Conservation (phyloP, 2,329 filamentous ascomycete genomes). For the Capronia epimyces region DNA sequence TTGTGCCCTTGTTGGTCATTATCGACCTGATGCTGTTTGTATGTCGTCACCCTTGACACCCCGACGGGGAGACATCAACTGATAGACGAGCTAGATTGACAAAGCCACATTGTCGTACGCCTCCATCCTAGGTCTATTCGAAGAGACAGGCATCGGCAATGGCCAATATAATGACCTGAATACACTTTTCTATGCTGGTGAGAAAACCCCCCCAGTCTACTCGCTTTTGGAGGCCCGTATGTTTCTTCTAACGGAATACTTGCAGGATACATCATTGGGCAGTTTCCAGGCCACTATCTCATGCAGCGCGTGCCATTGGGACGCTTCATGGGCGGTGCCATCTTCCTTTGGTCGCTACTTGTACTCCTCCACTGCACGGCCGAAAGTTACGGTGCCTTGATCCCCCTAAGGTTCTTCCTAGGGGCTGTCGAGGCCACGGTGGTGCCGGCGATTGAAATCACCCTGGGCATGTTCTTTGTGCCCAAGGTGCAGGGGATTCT, state of each 20-base stretch:
- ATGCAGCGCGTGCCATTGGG: conserved; percentile 40
- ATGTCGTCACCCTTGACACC: not conserved
- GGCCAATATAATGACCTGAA: conserved; percentile 41
- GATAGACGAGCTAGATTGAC: conserved; percentile 32
- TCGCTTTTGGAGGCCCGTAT: too few species aligned
- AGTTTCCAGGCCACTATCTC: conserved; percentile 39
- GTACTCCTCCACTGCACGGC: conserved; percentile 36
- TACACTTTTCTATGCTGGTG: conserved; percentile 41
- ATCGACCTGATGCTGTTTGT: conserved; percentile 9
- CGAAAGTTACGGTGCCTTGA: conserved; percentile 44
- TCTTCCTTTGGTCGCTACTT: conserved; percentile 36
- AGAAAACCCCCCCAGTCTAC: not conserved
- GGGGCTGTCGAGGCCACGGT: conserved; percentile 53
- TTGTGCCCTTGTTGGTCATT: conserved; percentile 4
- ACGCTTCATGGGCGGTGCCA: conserved; percentile 32
- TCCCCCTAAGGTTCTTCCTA: conserved; percentile 50
- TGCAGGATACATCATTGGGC: conserved; percentile 36
- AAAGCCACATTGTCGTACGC: conserved; percentile 41
- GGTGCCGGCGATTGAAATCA: conserved; percentile 46
- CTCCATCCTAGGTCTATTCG: conserved; percentile 40
- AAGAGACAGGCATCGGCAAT: conserved; percentile 38
- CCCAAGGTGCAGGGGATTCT: conserved; percentile 35
- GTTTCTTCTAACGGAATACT: too few species aligned
- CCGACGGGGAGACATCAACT: not conserved
- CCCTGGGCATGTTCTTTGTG: conserved; percentile 41